phyloP scores from a whole-genome alignment of 352 stramenopile genomes.

The Phytophthora tentaculata region DNA sequence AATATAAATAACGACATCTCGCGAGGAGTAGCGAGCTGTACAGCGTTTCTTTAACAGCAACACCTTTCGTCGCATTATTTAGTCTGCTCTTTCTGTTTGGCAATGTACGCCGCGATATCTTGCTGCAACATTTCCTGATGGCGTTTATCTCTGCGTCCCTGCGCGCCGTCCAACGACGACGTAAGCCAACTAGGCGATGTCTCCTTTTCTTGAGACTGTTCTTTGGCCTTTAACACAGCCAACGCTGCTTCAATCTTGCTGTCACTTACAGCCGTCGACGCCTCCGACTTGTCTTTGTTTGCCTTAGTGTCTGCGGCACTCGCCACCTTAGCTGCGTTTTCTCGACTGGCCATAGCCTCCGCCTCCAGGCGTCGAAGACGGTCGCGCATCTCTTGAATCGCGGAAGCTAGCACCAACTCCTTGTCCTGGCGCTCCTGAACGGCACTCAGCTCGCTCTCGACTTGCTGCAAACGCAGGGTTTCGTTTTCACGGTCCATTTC shows the following conservation, averaged over 20 bases:
- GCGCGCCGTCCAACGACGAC: constrained; percentile 46
- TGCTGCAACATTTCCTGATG: constrained; percentile 55
- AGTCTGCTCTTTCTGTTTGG: constrained; percentile 28
- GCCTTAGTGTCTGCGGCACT: constrained; percentile 2
- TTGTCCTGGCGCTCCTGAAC: constrained; percentile 57
- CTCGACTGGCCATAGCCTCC: constrained; percentile 41
- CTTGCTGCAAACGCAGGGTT: constrained; percentile 45
- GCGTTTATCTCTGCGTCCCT: constrained; percentile 53
- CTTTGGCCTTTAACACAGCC: constrained; percentile 25
- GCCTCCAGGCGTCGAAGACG: constrained; percentile 62
- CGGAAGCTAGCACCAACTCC: constrained; percentile 50
- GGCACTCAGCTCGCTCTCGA: constrained; percentile 47
- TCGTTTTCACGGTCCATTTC: constrained; percentile 79
- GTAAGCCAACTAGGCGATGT: constrained; percentile 16
- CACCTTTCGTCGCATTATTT: constrained; percentile 13
- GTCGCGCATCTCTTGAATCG: constrained; percentile 69
- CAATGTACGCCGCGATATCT: constrained; percentile 56
- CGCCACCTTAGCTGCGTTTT: constrained; percentile 27
- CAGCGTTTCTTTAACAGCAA: not conserved
- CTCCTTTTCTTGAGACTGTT: constrained; percentile 11
- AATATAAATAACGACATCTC: constrained; percentile 21
- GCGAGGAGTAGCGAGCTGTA: constrained; percentile 6
- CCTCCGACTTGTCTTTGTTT: constrained; percentile 11
- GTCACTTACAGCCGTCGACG: constrained; percentile 17
- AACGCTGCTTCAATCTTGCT: constrained; percentile 50